These are phyloP conservation scores for Ceratocystis harringtonii DNA, from an alignment of 2,329 filamentous ascomycete genomes.

Conservation along the genomic window DNA sequence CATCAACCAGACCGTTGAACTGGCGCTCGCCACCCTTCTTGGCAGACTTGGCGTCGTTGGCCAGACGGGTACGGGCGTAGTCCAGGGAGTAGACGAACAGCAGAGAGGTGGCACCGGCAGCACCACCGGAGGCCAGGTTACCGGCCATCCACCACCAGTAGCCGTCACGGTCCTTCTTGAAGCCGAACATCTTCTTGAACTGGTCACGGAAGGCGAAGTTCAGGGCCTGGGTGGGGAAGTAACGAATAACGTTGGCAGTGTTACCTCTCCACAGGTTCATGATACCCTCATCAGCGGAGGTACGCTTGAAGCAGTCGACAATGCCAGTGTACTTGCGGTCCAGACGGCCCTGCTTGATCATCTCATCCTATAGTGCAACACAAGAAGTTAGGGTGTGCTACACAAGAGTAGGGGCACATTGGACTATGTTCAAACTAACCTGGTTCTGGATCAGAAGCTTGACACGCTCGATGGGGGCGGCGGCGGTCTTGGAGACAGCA, in stretches of 20 bases:
- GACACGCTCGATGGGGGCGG: slow-evolving; percentile 99
- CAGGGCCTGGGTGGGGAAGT: slow-evolving; percentile 99
- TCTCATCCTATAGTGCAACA: slow-evolving; percentile 66
- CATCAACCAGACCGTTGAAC: slow-evolving; percentile 99
- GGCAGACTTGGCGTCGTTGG: slow-evolving; percentile 99
- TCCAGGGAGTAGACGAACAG: slow-evolving; percentile 99
- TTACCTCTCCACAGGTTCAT: slow-evolving; percentile 98
- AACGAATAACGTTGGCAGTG: slow-evolving; percentile 99
- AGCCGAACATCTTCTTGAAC: slow-evolving; percentile 99
- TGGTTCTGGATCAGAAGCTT: slow-evolving; percentile 99
- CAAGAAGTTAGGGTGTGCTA: slow-evolving; percentile 22
- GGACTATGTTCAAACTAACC: slow-evolving; percentile 44
- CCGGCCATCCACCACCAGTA: slow-evolving; percentile 98
- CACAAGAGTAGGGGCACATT: not conserved
- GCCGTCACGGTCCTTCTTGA: slow-evolving; percentile 99
- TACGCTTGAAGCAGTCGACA: slow-evolving; percentile 86
- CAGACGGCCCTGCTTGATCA: slow-evolving; percentile 97
- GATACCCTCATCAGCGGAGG: slow-evolving; percentile 78
- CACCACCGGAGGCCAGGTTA: slow-evolving; percentile 99
- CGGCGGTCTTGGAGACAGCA: slow-evolving; percentile 99
- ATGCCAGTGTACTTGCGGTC: slow-evolving; percentile 95
- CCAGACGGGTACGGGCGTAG: slow-evolving; percentile 99
- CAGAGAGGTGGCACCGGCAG: slow-evolving; percentile 98
- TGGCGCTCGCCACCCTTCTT: slow-evolving; percentile 95
- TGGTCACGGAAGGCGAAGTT: slow-evolving; percentile 99